Conservation (phyloP, 306 rosid genomes). For the Luffa acutangula region DNA sequence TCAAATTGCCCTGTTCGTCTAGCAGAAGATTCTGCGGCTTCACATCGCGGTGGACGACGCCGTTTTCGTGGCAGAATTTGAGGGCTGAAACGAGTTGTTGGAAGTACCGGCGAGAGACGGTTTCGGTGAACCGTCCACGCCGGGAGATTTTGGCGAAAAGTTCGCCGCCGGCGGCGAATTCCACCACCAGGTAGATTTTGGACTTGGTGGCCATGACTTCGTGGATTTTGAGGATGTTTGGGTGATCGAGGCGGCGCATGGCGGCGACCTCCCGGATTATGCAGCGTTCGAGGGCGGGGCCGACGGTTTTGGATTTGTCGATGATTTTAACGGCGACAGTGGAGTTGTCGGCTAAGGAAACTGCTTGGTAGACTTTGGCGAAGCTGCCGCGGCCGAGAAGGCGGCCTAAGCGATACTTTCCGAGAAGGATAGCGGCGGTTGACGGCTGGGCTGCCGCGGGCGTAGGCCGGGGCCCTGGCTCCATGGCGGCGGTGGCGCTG, state of each 20-base stretch:
- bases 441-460: neutral
- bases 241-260: conserved; percentile 72
- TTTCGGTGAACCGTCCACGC: conserved; percentile 34
- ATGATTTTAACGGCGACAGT: conserved; percentile 66
- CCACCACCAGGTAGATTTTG: conserved; percentile 68
- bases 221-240: conserved; percentile 50
- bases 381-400: conserved; percentile 73
- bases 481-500: conserved; percentile 20
- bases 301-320: conserved; percentile 48
- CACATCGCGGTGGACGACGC: conserved; percentile 74
- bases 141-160: conserved; percentile 41
- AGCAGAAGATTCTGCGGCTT: conserved; percentile 85
- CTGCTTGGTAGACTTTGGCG: conserved; percentile 75
- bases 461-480: conserved; percentile 23
- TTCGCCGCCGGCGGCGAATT: conserved; percentile 77
- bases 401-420: conserved; percentile 40
- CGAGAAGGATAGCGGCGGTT: conserved; percentile 29
- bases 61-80: conserved; percentile 57
- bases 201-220: conserved; percentile 77
- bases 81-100: conserved; percentile 75
- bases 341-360: conserved; percentile 30
- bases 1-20: conserved; percentile 42
- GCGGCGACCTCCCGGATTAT: conserved; percentile 65
- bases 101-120: conserved; percentile 39
- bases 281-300: conserved; percentile 41